Evolutionary conservation across 352 stramenopile genomes (phyloP), one percentile per base, ranked within the genome.

Genomic region (Paralagenidium karlingii): DNA sequence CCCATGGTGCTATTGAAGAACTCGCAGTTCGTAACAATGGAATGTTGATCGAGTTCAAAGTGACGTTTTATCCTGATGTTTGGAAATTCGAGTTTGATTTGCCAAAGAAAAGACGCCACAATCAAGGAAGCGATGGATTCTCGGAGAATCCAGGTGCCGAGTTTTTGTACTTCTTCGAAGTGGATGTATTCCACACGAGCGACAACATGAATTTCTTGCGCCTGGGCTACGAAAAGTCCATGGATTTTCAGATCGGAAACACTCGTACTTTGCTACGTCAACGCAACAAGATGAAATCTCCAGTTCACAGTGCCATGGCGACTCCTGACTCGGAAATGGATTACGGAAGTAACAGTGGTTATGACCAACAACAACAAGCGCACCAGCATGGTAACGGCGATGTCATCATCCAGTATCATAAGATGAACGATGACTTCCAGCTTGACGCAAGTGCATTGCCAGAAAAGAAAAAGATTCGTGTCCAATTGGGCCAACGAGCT

Each of bases 81-180:
- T 92, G 79, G 79, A 92, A 92, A 55, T 92, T 92, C 41, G 76
- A 92, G 40, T 87, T 86, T 31, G 78, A 89, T 45, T 47, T 92
- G 33, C 78, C 78, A 1, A 92, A 92, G 54, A 92, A 92, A 51
- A 69, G 78, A 16, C 78, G 78, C 6, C 64, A 88, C 34, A 53
- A 36, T 74, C 13, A 58, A 71, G n/a, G 40, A 26, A 12, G 33
- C 10, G 68, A 76, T 12, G 34, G 51, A 16, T n/a, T 15, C 29
- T 24, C 39, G 16, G 68, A 88, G 13, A 40, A 61, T 15, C 16
- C 63, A 0, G 47, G 53, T 28, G 61, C 67, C 0, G 75, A 86
- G 39, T 89, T 86, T 48, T 38, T 89, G 34, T 92, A 92, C 42
- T 87, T 87, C 38, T 88, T 89, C 26, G 75, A 92, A 37, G 79